Percentiles rank a stretch among this genome's conserved stretches.
phyloP scores from a whole-genome alignment of 208 protist genomes.

The Angomonas desouzai region DNA sequence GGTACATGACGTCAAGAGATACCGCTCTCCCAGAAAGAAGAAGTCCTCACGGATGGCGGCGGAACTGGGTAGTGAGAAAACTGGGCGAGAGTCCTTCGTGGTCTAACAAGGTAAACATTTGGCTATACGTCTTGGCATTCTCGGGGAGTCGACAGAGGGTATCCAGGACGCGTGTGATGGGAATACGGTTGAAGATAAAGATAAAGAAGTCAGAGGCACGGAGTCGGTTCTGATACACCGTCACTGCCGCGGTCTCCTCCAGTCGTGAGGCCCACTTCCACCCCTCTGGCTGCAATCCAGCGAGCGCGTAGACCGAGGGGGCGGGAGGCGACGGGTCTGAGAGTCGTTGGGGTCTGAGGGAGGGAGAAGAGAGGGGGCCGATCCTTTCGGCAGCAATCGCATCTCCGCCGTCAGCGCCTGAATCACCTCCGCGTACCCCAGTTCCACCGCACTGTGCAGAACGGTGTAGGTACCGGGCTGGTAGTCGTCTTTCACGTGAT shows the following conservation, averaged over 20 bases:
- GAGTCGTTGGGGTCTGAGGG: neutral
- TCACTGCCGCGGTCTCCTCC: conserved; percentile 11
- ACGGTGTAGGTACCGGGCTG: conserved; percentile 32
- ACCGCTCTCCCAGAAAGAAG: conserved; percentile 21
- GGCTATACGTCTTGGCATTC: conserved; percentile 28
- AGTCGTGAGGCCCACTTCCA: neutral
- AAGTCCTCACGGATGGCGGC: neutral
- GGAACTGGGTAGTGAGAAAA: conserved; percentile 5
- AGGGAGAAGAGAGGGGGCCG: neutral
- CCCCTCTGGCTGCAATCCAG: conserved; percentile 19
- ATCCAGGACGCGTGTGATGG: conserved; percentile 38
- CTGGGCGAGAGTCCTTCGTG: neutral
- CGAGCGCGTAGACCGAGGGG: conserved; percentile 45
- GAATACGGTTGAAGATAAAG: conserved; percentile 38
- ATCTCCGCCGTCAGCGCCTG: conserved; percentile 34
- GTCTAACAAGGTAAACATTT: conserved; percentile 37
- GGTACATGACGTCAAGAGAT: conserved; percentile 45
- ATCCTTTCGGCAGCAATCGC: conserved; percentile 15
- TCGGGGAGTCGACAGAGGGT: conserved; percentile 32
- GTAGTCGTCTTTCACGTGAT: neutral
- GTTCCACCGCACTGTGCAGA: conserved; percentile 62
- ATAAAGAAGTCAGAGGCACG: conserved; percentile 26
- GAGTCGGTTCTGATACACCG: conserved; percentile 1
- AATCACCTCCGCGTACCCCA: conserved; percentile 38
- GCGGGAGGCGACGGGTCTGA: conserved; percentile 16